phyloP scores from a whole-genome alignment of 2,329 filamentous ascomycete genomes.

The Beauveria sp. region DNA sequence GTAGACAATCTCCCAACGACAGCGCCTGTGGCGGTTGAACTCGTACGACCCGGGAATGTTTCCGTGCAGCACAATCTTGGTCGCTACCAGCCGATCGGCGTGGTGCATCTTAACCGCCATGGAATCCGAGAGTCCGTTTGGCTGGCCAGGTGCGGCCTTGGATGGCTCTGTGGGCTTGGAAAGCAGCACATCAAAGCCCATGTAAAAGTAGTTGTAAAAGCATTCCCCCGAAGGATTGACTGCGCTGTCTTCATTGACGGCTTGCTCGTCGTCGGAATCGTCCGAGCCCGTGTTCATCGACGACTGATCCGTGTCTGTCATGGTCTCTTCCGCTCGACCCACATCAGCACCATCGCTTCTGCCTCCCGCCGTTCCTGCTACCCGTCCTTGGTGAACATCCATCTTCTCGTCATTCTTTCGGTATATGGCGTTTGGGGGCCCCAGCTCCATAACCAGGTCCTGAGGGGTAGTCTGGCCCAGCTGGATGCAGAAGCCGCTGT shows the following conservation, averaged over 20 bases:
- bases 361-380: slow-evolving; percentile 42
- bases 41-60: slow-evolving; percentile 95
- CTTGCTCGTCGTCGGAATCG: slow-evolving; percentile 53
- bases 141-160: slow-evolving; percentile 46
- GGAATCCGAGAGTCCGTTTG: slow-evolving; percentile 17
- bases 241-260: slow-evolving; percentile 47
- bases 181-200: slow-evolving; percentile 90
- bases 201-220: slow-evolving; percentile 96
- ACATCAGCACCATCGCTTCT: slow-evolving; percentile 37
- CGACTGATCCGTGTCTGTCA: slow-evolving; percentile 66
- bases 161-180: slow-evolving; percentile 65
- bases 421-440: slow-evolving; percentile 90
- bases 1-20: slow-evolving; percentile 73
- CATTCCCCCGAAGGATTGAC: slow-evolving; percentile 60
- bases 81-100: slow-evolving; percentile 68
- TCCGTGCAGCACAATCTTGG: slow-evolving; percentile 87
- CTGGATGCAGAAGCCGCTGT: slow-evolving; percentile 59
- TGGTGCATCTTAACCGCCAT: slow-evolving; percentile 33
- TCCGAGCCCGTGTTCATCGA: slow-evolving; percentile 65
- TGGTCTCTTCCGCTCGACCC: slow-evolving; percentile 44
- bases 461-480: slow-evolving; percentile 87
- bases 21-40: slow-evolving; percentile 88
- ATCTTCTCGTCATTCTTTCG: slow-evolving; percentile 84
- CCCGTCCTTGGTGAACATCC: slow-evolving; percentile 67
- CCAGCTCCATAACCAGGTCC: slow-evolving; percentile 82